Evolutionary conservation across 2,329 filamentous ascomycete species (phyloP), one percentile per base, ranked within the genome.

Genomic region (Fusarium tanahbumbuense): DNA sequence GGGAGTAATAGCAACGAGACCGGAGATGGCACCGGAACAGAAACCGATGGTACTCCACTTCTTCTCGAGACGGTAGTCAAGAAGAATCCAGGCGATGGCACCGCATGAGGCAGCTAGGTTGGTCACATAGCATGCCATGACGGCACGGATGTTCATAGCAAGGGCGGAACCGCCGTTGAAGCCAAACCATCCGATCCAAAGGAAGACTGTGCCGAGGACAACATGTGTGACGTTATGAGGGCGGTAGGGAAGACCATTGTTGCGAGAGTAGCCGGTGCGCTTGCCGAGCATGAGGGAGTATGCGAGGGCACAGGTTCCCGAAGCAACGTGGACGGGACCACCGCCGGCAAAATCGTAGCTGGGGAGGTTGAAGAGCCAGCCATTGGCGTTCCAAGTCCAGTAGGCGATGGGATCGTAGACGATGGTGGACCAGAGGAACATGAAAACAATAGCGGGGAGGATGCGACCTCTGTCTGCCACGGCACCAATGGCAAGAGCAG

Each of bases 121-220:
- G 63, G 94, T 97, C 68, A 95, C 92, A 52, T 96, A 88, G 75
- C 92, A 92, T 56, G 94, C 94, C 92, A 97, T 95, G 79, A 97
- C 86, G 56, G 94, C 92, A 64, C 94, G 92, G 73, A 97, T 83
- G 83, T 96, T 97, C 70, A 93, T 92, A 63, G 88, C 87, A 45
- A 97, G 85, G 4, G 93, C 94, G 6, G 91, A 88, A 67, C 94
- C 94, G 56, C 93, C 94, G 81, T 97, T 98, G 88, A 98, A 98
- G 50, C 94, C 94, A 78, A 97, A 96, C 94, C 94, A 98, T 62
- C 94, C 94, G 47, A 97, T 92, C 94, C 94, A 98, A 52, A 97
- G 86, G 80, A 91, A 87, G 27, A 91, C 87, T 6, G 92, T 93
- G 23, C 92, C 91, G 48, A 93, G 84, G 49, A 93, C 89, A 70